A percentile compares a stretch with the other conserved stretches of the same genome.
phyloP scores from a whole-genome alignment of 768 basidiomycete species.

The Hypsizygus marmoreus region DNA sequence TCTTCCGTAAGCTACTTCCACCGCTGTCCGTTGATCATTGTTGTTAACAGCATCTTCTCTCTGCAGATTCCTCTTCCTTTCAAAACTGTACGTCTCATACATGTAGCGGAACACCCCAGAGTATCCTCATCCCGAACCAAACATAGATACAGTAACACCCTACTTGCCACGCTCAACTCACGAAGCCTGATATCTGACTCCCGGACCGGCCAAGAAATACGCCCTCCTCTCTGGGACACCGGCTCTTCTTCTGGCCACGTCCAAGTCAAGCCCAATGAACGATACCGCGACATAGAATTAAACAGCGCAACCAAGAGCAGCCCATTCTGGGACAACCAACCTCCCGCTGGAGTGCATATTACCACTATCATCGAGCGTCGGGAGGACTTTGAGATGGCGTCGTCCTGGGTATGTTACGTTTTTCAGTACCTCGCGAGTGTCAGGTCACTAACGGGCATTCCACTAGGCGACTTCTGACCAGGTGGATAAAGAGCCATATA shows the following conservation, averaged over 20 bases:
- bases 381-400: not conserved
- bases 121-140: not conserved
- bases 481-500: too few species aligned
- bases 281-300: not conserved
- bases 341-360: not conserved
- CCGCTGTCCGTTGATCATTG: not conserved
- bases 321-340: not conserved
- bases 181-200: not conserved
- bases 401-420: not conserved
- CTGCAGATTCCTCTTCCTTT: not conserved
- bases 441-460: too few species aligned
- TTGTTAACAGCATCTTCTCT: not conserved
- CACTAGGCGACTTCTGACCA: too few species aligned
- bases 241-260: too few species aligned
- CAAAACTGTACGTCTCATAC: conserved; percentile 3
- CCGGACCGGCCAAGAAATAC: too few species aligned
- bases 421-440: too few species aligned
- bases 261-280: not conserved
- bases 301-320: not conserved
- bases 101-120: not conserved
- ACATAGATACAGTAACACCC: conserved; percentile 8
- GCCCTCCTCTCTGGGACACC: too few species aligned
- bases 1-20: conserved; percentile 5
- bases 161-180: conserved; percentile 11
- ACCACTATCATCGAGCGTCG: not conserved